These are phyloP conservation scores for Notholithocarpus densiflorus DNA, from an alignment of 306 rosid genomes.

Conservation along the genomic window DNA sequence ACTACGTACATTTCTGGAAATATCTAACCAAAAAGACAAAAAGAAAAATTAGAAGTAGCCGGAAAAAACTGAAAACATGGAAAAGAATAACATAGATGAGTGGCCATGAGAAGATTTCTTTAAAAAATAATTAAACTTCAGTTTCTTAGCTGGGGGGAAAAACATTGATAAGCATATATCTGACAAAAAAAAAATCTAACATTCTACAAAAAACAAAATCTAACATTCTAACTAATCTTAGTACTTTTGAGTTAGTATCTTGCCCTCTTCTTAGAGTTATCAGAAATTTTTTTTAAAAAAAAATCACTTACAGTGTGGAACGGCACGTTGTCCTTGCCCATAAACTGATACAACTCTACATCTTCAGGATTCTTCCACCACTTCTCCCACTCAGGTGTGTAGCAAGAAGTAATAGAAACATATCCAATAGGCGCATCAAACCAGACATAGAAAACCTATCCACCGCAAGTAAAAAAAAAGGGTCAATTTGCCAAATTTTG, in stretches of 20 bases:
- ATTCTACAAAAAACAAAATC: neutral
- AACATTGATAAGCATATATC: neutral
- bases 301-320: constrained; percentile 79
- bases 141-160: neutral
- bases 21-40: neutral
- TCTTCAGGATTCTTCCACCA: constrained; percentile 98
- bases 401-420: constrained; percentile 87
- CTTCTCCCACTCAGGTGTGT: constrained; percentile 87
- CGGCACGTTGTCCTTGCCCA: constrained; percentile 99
- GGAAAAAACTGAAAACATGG: neutral
- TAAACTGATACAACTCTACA: constrained; percentile 87
- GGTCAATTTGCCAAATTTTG: neutral
- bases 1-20: neutral
- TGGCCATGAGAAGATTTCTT: neutral
- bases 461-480: neutral
- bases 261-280: neutral
- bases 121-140: neutral
- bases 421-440: constrained; percentile 97
- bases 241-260: no score
- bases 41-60: neutral
- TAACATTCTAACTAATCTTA: neutral
- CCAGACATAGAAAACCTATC: constrained; percentile 96
- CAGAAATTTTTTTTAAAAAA: neutral
- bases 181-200: neutral
- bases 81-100: no score